Evolutionary conservation across 2,329 filamentous ascomycete species (phyloP), one percentile per base, ranked within the genome.

Genomic region (Metarhizium brunneum): DNA sequence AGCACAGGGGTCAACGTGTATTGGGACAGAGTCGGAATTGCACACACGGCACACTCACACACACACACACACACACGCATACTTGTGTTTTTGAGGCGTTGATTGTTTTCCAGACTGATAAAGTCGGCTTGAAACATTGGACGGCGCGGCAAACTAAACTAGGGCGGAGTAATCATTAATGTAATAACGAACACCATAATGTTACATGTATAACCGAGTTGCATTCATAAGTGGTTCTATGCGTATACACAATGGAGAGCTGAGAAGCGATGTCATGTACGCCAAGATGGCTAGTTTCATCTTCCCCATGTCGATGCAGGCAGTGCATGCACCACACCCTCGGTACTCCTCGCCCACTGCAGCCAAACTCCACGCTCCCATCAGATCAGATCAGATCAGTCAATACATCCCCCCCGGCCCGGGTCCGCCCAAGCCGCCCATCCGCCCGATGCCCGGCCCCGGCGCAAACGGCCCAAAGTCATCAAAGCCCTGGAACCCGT

Each of bases 401-500:
- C 18, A 30, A 36, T 55, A 55, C 47, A 55, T 52, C 4, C 54
- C 48, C 36, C 48, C 48, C 29, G 48, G 18, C 3, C 51, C 40
- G 29, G 25, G 6, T 29, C 61, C 62, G 7, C 58, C 58, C 54
- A 57, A 52, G 13, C 61, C 59, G 35, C 60, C 60, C 55, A 62
- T 61, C 8, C 53, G 57, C 20, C 49, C 52, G 47, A 56, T 54
- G 55, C 56, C 60, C 58, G 29, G 49, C 6, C 59, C 60, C 7
- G 43, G 50, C 53, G 61, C 59, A 61, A 64, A 36, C 45, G 60
- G 6, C 49, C 54, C 61, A 52, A 70, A 68, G 29, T 58, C 58
- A 16, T 63, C 65, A 35, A 69, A 69, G 2, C 64, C 66, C 6
- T 65, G 63, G 30, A 68, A 71, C 2, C 62, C 64, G 14, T 45